Evolutionary conservation across 768 basidiomycete species (phyloP).

Genomic region (Podaxis pistillaris): DNA sequence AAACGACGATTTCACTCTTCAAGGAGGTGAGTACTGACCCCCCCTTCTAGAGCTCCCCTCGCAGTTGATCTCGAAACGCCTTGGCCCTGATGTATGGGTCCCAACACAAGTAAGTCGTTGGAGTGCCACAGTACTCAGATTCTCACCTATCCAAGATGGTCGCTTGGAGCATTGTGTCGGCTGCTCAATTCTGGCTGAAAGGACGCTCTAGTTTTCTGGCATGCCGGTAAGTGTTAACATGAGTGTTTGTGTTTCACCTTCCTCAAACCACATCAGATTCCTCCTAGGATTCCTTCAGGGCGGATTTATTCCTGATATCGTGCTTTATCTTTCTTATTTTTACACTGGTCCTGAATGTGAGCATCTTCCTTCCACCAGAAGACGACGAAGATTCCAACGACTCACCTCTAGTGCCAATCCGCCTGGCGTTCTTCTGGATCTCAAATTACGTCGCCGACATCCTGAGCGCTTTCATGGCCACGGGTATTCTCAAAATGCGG

Average conservation of each 20-base stretch:
- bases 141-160: constrained; percentile 29
- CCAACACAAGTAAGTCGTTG: constrained; percentile 24
- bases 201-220: constrained; percentile 54
- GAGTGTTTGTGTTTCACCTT: background rate
- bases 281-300: constrained; percentile 62
- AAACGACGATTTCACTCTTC: background rate
- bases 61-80: constrained; percentile 63
- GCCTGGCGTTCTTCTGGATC: constrained; percentile 71
- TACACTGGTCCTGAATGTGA: constrained; percentile 57
- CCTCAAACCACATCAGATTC: constrained; percentile 29
- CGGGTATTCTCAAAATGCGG: constrained; percentile 55
- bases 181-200: constrained; percentile 34
- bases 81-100: constrained; percentile 70
- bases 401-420: constrained; percentile 47
- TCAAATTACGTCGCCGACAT: constrained; percentile 56
- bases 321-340: constrained; percentile 65
- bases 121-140: background rate
- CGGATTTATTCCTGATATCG: constrained; percentile 62
- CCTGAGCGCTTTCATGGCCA: constrained; percentile 60
- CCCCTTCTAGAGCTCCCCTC: constrained; percentile 52
- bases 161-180: constrained; percentile 54
- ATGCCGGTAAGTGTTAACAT: constrained; percentile 35
- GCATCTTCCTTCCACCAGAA: constrained; percentile 20
- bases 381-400: background rate
- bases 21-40: background rate